Evolutionary conservation across 2,329 filamentous ascomycete species (phyloP), one percentile per base, ranked within the genome.

Genomic region (Bipolaris bicolor): DNA sequence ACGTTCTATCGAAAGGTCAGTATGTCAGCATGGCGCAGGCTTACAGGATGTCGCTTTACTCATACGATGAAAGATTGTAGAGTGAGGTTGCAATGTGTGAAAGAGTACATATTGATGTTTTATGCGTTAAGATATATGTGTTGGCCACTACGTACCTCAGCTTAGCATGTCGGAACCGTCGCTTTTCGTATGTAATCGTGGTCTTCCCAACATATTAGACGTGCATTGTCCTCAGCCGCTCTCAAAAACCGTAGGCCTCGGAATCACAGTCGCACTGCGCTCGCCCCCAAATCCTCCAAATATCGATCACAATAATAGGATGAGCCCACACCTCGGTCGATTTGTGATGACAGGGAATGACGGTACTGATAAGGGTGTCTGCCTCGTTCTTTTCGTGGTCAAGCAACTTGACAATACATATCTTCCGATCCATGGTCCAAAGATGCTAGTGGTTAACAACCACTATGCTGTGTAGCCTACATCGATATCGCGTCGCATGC

Each of bases 131-230:
- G 29, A 45, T 43, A 48, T 57, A 54, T 54, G 39, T 40, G 11
- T 46, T 9, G 15, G 22, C 37, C 44, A 33, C 37, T 44, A 37
- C 45, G 36, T 39, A 47, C 47, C 36, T 57, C 49, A 54, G 41
- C 24, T 50, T 49, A 52, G 49, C 53, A 57, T 47, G 33, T 37
- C 49, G 46, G 56, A 22, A 54, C 37, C 9, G 20, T 36, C 20
- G 47, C 34, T 60, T 57, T 48, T 62, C 57, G 53, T 44, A 34
- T 26, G 37, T 37, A 44, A 54, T 60, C 48, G 49, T 57, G 20
- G 24, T 24, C 33, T 33, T 49, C 22, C 49, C 48, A 46, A 56
- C 31, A 52, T 61, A 53, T 59, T 49, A 54, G 49, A 59, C 34
- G 39, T 43, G 46, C 59, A 61, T 33, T n/a, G 6, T 34, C 26